Conservation (phyloP, 2,329 filamentous ascomycete species). For the Ophiostoma sp. region DNA sequence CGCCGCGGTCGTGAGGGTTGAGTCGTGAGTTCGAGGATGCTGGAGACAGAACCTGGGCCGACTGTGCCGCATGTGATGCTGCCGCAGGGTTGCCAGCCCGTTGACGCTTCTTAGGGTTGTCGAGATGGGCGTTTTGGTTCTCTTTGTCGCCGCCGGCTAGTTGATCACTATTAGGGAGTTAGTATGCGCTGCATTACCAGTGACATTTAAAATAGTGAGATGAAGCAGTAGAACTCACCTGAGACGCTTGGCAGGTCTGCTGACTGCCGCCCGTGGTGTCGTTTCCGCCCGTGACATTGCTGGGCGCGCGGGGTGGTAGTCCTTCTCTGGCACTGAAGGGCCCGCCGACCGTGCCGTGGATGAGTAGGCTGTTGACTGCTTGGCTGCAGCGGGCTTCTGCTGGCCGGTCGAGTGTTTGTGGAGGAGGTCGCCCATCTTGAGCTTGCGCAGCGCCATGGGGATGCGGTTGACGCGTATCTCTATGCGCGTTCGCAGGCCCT, state of each 20-base stretch:
- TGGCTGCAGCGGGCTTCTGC: constrained; percentile 35
- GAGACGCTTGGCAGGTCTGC: constrained; percentile 43
- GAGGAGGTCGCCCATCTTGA: constrained; percentile 76
- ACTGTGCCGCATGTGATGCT: constrained; percentile 24
- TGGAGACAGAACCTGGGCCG: constrained; percentile 68
- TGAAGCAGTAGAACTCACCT: constrained; percentile 40
- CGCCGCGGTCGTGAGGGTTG: constrained; percentile 42
- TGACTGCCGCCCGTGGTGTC: constrained; percentile 22
- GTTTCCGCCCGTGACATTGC: constrained; percentile 10
- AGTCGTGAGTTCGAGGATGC: constrained; percentile 75
- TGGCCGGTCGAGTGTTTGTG: constrained; percentile 43
- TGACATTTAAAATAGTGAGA: background rate
- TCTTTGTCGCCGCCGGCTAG: constrained; percentile 68
- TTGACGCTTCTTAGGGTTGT: constrained; percentile 65
- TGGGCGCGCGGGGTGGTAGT: constrained; percentile 30
- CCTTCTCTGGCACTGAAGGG: constrained; percentile 49
- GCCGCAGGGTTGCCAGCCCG: constrained; percentile 43
- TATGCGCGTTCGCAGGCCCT: constrained; percentile 76
- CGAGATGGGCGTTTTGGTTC: constrained; percentile 55
- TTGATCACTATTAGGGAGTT: constrained; percentile 50
- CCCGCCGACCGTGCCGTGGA: constrained; percentile 32
- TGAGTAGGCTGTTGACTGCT: constrained; percentile 23
- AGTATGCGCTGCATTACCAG: constrained; percentile 28
- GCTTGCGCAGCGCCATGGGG: constrained; percentile 69
- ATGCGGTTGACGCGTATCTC: constrained; percentile 93